Conservation (phyloP, 2,329 filamentous ascomycete species). For the Colletotrichum melonis region DNA sequence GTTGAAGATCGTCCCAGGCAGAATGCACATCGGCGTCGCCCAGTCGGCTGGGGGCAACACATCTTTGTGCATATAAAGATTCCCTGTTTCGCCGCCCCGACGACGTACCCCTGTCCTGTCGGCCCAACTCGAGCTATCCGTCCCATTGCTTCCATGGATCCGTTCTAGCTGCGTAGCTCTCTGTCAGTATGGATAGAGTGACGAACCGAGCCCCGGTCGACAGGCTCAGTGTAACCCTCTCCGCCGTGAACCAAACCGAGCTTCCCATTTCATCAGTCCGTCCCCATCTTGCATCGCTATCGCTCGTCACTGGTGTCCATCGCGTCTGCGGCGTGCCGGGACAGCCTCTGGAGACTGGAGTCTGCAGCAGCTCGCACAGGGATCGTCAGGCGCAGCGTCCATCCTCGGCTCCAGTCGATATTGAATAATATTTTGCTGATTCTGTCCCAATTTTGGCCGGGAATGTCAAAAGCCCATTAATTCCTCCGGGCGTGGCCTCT, state of each 20-base stretch:
- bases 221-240: conserved; percentile 14
- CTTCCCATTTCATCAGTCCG: conserved; percentile 25
- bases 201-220: conserved; percentile 24
- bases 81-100: conserved; percentile 34
- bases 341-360: not conserved
- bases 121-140: conserved; percentile 30
- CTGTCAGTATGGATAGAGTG: conserved; percentile 1
- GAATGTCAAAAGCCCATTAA: conserved; percentile 16
- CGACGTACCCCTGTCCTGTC: conserved; percentile 29
- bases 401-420: conserved; percentile 21
- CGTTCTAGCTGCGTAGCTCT: conserved; percentile 1
- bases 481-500: conserved; percentile 3
- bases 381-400: conserved; percentile 16
- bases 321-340: not conserved
- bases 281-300: conserved; percentile 27
- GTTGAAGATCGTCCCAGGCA: conserved; percentile 34
- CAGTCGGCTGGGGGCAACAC: conserved; percentile 23
- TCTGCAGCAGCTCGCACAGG: conserved; percentile 12
- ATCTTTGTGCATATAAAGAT: conserved; percentile 35
- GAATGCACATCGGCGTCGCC: conserved; percentile 23
- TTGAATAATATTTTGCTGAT: not conserved
- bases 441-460: not conserved
- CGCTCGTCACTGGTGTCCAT: conserved; percentile 11
- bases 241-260: conserved; percentile 7
- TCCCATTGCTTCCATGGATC: conserved; percentile 19